A percentile compares a stretch with the other conserved stretches of the same genome.
Conservation (phyloP, 192 early-diverging fungal species). For the Backusella morwellensis region DNA sequence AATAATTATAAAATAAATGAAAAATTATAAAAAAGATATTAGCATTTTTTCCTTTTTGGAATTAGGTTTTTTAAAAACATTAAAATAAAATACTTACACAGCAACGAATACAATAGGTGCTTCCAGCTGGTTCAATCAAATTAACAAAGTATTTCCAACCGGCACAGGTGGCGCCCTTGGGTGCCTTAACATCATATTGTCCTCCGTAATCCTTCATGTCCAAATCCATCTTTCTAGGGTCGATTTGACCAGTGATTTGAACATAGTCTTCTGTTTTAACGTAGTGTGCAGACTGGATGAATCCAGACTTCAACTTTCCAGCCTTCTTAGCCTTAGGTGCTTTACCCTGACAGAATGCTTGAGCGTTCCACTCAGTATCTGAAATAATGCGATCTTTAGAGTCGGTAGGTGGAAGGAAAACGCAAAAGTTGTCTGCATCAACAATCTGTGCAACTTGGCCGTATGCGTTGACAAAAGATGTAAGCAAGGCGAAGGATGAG, state of each 20-base stretch:
- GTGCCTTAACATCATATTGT: constrained; percentile 50
- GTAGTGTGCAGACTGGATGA: constrained; percentile 47
- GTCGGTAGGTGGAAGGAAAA: constrained; percentile 42
- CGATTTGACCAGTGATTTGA: constrained; percentile 55
- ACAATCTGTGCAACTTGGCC: constrained; percentile 28
- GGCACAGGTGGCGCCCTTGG: constrained; percentile 41
- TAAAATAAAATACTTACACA: constrained; percentile 27
- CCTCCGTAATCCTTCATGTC: constrained; percentile 42
- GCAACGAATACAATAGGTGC: constrained; percentile 53
- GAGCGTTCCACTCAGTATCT: constrained; percentile 39
- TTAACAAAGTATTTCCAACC: constrained; percentile 50
- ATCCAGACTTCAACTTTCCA: constrained; percentile 36
- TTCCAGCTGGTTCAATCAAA: constrained; percentile 47
- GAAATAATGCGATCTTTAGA: constrained; percentile 36
- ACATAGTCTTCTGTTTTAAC: constrained; percentile 41
- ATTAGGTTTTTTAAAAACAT: neutral
- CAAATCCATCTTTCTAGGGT: constrained; percentile 34
- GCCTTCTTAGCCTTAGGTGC: constrained; percentile 34
- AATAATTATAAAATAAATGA: neutral
- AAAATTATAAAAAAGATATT: neutral
- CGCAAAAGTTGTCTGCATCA: constrained; percentile 35
- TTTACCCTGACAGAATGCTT: constrained; percentile 43
- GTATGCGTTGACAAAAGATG: constrained; percentile 7
- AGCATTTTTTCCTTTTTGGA: neutral
- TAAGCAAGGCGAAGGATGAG: constrained; percentile 3